phyloP scores from a whole-genome alignment of 164 flowering plant species.

The Berberis thunbergii region DNA sequence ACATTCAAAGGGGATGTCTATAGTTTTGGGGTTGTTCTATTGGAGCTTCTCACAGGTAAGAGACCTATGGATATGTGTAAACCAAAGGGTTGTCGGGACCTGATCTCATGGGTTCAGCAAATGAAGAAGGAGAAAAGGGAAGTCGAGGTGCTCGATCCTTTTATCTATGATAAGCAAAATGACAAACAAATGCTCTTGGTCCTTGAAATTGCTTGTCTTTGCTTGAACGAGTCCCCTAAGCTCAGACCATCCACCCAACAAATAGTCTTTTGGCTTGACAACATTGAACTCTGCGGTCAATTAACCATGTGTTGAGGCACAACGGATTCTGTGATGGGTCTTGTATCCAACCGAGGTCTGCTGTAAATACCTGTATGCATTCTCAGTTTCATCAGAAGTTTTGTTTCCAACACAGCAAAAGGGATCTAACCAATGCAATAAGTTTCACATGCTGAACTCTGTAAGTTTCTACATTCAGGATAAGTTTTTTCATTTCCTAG shows the following conservation, averaged over 20 bases:
- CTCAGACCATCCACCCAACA: slow-evolving; percentile 51
- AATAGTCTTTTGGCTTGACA: slow-evolving; percentile 59
- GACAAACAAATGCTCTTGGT: slow-evolving; percentile 35
- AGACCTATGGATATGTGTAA: slow-evolving; percentile 82
- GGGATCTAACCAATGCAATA: too few relatives aligned
- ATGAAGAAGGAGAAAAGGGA: slow-evolving; percentile 59
- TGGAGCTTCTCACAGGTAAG: slow-evolving; percentile 78
- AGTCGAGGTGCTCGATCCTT: slow-evolving; percentile 57
- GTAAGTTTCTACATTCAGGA: too few relatives aligned
- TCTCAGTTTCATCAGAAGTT: too few relatives aligned
- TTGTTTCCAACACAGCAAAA: too few relatives aligned
- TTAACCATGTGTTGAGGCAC: not conserved
- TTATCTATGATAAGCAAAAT: slow-evolving; percentile 40
- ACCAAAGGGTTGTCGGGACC: slow-evolving; percentile 48
- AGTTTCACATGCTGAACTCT: too few relatives aligned
- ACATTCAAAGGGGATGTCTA: slow-evolving; percentile 77
- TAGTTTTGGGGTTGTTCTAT: slow-evolving; percentile 80
- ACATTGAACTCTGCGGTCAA: slow-evolving; percentile 16
- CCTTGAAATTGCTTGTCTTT: slow-evolving; percentile 59
- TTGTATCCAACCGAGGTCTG: not conserved
- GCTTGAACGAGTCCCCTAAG: slow-evolving; percentile 57
- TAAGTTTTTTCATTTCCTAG: too few relatives aligned
- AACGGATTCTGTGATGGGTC: not conserved
- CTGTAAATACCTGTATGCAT: not conserved
- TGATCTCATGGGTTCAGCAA: slow-evolving; percentile 71